Evolutionary conservation across 2,329 filamentous ascomycete species (phyloP).

Genomic region (Knufia petricola): DNA sequence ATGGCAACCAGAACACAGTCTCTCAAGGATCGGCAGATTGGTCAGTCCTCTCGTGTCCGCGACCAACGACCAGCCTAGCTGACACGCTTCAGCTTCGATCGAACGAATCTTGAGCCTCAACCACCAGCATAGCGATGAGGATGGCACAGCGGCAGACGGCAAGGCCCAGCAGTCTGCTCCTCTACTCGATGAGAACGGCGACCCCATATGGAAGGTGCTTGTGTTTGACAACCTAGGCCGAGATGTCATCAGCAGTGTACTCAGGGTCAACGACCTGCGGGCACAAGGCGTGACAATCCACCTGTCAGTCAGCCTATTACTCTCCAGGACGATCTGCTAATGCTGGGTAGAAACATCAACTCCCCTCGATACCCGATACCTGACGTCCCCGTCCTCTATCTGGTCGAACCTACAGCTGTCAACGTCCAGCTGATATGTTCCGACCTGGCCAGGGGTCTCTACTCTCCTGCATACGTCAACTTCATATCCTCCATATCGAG

Average conservation of each 20-base stretch:
- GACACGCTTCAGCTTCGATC: constrained; percentile 58
- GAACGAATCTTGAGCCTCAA: constrained; percentile 96
- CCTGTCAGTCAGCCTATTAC: constrained; percentile 51
- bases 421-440: constrained; percentile 76
- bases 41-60: constrained; percentile 37
- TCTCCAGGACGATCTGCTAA: not conserved
- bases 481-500: constrained; percentile 90
- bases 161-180: constrained; percentile 6
- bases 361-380: constrained; percentile 80
- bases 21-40: constrained; percentile 63
- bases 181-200: constrained; percentile 66
- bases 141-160: constrained; percentile 21
- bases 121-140: constrained; percentile 48
- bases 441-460: constrained; percentile 78
- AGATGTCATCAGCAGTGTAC: constrained; percentile 93
- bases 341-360: constrained; percentile 58
- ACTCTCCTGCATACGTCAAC: constrained; percentile 91
- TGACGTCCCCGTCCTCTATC: constrained; percentile 90
- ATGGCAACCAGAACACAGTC: constrained; percentile 34
- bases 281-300: constrained; percentile 95
- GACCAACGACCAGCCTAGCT: constrained; percentile 23
- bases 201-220: constrained; percentile 94
- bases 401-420: constrained; percentile 75
- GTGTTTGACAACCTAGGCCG: constrained; percentile 88
- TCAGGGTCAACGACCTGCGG: constrained; percentile 85